These are phyloP conservation scores for Pseudogymnoascus sp. DNA, from an alignment of 2,329 filamentous ascomycete genomes.

Conservation along the genomic window DNA sequence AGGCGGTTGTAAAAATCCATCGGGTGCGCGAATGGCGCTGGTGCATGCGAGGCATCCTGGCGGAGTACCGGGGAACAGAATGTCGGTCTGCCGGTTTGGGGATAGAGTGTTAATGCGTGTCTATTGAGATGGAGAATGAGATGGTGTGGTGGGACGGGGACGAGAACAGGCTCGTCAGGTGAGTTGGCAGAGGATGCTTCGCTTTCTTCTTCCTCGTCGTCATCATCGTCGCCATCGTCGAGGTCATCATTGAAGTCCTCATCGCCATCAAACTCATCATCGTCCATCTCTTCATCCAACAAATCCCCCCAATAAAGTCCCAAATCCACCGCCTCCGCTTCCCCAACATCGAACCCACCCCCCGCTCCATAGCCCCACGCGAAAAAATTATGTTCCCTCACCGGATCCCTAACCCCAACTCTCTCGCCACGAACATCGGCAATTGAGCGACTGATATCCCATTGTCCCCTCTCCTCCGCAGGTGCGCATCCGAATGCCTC, in stretches of 20 bases:
- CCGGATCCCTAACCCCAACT: neutral
- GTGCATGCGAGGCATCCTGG: neutral
- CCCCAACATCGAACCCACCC: neutral
- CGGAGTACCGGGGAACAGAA: neutral
- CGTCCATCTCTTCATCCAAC: neutral
- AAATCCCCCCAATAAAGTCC: neutral
- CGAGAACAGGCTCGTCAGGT: neutral
- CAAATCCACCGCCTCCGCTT: neutral
- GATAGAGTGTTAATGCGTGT: neutral
- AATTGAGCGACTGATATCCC: neutral
- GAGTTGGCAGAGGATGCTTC: neutral
- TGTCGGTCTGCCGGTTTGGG: neutral
- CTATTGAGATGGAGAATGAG: neutral
- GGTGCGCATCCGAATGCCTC: neutral
- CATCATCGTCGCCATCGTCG: neutral
- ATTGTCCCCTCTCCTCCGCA: neutral
- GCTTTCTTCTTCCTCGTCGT: neutral
- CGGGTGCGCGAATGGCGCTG: neutral
- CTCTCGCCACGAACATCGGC: neutral
- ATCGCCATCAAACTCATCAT: neutral
- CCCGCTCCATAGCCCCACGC: neutral
- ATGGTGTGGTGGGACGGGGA: neutral
- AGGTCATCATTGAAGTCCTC: neutral
- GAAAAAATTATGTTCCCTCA: neutral
- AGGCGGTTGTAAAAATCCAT: slow-evolving; percentile 40